Base-by-base conservation (phyloP, 306 rosid genomes). In the Elaeagnus macrophylla region DNA sequence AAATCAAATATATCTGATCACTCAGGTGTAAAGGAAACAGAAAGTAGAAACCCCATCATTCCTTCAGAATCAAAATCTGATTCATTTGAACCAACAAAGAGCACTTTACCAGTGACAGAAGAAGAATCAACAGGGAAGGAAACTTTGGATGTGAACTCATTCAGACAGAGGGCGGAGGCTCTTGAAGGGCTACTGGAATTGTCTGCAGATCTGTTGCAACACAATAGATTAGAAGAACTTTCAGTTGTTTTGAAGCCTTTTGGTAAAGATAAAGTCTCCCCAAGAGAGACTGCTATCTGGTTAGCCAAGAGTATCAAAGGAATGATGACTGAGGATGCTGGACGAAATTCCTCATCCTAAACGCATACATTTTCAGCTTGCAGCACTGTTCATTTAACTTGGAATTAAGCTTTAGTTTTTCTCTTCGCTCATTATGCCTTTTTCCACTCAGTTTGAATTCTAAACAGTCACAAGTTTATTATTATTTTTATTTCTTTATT, bases 231-330 rank as follows among this genome's bases (percentile, higher is more conserved):
- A 69, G 99, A 84, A 73, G 99, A 93, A 72, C 95, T 93, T 53
- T 77, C 86, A 48, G 85, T 93, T 65, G 96, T 93, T 44, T 70
- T 93, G 62, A 87, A 79, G 76, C 99, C 99, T 35, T 93, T 93
- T 12, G 99, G 99, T 48, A 93, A 87, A 77, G 94, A 80, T 58
- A 93, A 87, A 67, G 96, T 88, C 45, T 87, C 99, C 20, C 99
- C 99, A 12, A 88, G 96, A 70, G 99, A 93, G 80, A 93, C 99
- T 1, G 99, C 96, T 12, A 93, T 93, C 71, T 93, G 99, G 99
- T 75, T 93, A 50, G 99, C 99, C 3, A 93, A 64, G 77, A 93
- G 99, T 73, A 91, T 93, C 15, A 87, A 93, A 72, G 96, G 96
- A 82, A 87, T 93, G 95, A 82, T 77, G 95, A 78, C 65, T 0